These are phyloP conservation scores for Sugiyamaella novakii DNA, from an alignment of 1,139 yeast species.

Conservation along the genomic window DNA sequence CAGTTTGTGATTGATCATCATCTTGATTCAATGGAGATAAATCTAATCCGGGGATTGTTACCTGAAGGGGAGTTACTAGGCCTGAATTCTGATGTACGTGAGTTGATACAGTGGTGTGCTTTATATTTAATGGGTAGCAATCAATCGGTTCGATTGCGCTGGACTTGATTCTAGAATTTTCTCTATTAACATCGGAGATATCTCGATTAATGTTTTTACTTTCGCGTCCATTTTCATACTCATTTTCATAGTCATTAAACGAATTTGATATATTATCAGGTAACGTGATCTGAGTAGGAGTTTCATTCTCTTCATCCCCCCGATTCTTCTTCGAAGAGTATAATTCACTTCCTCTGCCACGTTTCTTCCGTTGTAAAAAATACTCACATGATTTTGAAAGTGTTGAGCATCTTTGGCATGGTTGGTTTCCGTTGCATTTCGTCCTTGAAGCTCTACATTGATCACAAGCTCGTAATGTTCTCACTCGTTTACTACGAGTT, in stretches of 20 bases:
- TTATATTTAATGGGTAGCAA: not conserved
- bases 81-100: too few relatives aligned
- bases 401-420: slow-evolving; percentile 44
- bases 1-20: not conserved
- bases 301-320: not conserved
- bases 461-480: slow-evolving; percentile 46
- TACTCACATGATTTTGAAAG: slow-evolving; percentile 23
- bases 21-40: not conserved
- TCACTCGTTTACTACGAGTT: slow-evolving; percentile 12
- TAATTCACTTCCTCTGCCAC: slow-evolving; percentile 28
- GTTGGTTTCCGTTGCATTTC: slow-evolving; percentile 46
- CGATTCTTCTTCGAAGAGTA: slow-evolving; percentile 20
- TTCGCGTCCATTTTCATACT: not conserved
- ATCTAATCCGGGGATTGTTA: not conserved
- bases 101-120: too few relatives aligned
- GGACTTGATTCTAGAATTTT: not conserved
- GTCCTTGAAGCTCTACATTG: slow-evolving; percentile 46
- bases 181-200: not conserved
- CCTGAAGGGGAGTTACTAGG: not conserved
- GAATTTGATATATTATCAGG: not conserved
- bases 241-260: slow-evolving; percentile 5
- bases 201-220: not conserved
- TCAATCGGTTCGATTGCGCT: not conserved
- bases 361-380: slow-evolving; percentile 22
- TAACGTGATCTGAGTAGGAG: not conserved